Base-by-base conservation (phyloP, 1,139 yeast species). In the Debaryomycetaceae sp. region DNA sequence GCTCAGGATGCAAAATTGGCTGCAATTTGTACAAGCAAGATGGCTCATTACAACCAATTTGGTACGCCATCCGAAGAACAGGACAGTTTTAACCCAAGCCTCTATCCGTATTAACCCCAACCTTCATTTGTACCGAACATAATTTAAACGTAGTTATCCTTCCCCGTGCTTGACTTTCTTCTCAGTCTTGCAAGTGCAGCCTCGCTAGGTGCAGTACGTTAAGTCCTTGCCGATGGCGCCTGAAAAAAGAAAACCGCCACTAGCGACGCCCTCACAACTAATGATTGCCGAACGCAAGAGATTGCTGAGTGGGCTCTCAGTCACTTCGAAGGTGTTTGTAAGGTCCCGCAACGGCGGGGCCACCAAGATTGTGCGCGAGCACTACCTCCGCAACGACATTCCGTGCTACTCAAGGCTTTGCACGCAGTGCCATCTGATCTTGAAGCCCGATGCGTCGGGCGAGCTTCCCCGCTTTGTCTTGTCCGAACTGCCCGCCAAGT, bases 271-370 rank as follows among this genome's bases (percentile, higher is more conserved):
- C 21, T 19, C 10, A 10, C 10, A 13, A 15, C 5, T 3, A 6
- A 49, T 50, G 53, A 41, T 46, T 16, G 38, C 41, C 22, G 49
- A 56, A 35, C 61, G 71, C 36, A 75, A 73, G 44, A 54, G 77
- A 42, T 51, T 75, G 17, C 56, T 75, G 2, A 50, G 60, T 29
- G 89, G 89, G 1, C 64, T 83, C 16, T 65, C 81, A 5, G 93
- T 82, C 18, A 80, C 95, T 0, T 91, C 88, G 41, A 91, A 89
- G 55, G 96, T 91, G 13, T 91, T 84, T 61, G 95, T 91, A 32
- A 68, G 96, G 44, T 84, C 96, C 3, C 72, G 91, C 46, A 78
- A 83, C 43, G 97, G 97, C 9, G 81, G 83, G 32, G 96, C 96
- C 4, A 72, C 89, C 26, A 91, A 91, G 53, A 72, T 93, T 23